These are phyloP conservation scores for Phoenix dactylifera DNA, from an alignment of 176 grass and related monocot genomes.

Conservation along the genomic window DNA sequence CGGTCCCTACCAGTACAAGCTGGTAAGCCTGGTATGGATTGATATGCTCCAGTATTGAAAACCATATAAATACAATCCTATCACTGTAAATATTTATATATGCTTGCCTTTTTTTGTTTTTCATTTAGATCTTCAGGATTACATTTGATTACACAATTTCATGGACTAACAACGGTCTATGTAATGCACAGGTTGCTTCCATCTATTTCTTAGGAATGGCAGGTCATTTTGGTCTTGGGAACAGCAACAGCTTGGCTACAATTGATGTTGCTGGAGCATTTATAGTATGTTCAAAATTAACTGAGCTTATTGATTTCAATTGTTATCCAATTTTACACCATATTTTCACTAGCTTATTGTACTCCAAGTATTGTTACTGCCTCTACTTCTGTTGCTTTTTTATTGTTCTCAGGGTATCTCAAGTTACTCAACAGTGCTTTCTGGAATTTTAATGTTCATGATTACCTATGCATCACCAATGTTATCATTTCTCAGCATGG, in stretches of 20 bases:
- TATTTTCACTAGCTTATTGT: background rate
- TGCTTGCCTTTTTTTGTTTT: background rate
- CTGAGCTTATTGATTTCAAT: too few species aligned
- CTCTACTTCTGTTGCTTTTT: slow-evolving; percentile 15
- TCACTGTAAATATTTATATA: background rate
- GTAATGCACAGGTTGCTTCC: slow-evolving; percentile 40
- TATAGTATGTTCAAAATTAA: slow-evolving; percentile 38
- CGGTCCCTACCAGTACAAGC: too few species aligned
- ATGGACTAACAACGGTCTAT: slow-evolving; percentile 7
- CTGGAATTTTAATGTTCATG: slow-evolving; percentile 71
- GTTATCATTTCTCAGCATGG: slow-evolving; percentile 50
- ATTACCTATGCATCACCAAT: slow-evolving; percentile 78
- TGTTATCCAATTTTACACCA: too few species aligned
- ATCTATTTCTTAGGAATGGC: slow-evolving; percentile 65
- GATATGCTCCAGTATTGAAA: too few species aligned
- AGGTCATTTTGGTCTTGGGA: slow-evolving; percentile 87
- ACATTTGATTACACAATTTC: background rate
- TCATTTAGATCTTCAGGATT: background rate
- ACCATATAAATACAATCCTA: too few species aligned
- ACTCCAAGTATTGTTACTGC: background rate
- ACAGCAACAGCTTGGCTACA: slow-evolving; percentile 83
- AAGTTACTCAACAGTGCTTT: slow-evolving; percentile 67
- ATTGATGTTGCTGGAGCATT: slow-evolving; percentile 92
- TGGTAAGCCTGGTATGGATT: too few species aligned
- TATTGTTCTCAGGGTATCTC: slow-evolving; percentile 61